phyloP scores from a whole-genome alignment of 768 basidiomycete species.

The Lactarius pseudohatsudake region DNA sequence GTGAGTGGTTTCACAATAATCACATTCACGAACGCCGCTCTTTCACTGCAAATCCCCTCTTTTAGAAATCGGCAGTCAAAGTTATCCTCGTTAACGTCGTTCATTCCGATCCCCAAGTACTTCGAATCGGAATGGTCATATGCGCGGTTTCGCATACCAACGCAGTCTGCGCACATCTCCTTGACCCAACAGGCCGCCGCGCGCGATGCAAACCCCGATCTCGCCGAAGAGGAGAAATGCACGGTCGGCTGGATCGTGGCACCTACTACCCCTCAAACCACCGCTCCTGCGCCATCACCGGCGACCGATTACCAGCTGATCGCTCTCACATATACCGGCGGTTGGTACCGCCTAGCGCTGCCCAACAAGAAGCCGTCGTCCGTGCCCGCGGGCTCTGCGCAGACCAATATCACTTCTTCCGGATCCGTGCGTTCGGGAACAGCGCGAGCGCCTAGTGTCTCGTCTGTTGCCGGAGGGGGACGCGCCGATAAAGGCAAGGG shows the following conservation, averaged over 20 bases:
- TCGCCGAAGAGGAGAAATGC: conserved; percentile 81
- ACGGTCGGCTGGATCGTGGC: conserved; percentile 82
- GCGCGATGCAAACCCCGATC: conserved; percentile 52
- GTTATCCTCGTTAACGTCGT: conserved; percentile 76
- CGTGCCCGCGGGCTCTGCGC: conserved; percentile 24
- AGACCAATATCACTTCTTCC: conserved; percentile 31
- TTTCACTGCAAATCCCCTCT: conserved; percentile 1
- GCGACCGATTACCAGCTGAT: conserved; percentile 69
- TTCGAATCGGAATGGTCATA: conserved; percentile 98
- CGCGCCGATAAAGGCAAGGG: conserved; percentile 63
- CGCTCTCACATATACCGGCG: conserved; percentile 85
- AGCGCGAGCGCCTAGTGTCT: conserved; percentile 53
- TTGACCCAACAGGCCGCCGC: conserved; percentile 62
- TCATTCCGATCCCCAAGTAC: conserved; percentile 82
- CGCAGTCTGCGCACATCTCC: conserved; percentile 80
- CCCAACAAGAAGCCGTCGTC: conserved; percentile 41
- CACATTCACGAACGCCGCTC: not conserved
- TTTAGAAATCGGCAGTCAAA: conserved; percentile 81
- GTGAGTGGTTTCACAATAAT: conserved; percentile 44
- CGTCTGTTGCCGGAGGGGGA: conserved; percentile 48
- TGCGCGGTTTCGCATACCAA: conserved; percentile 86
- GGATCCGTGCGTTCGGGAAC: conserved; percentile 49
- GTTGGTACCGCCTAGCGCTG: conserved; percentile 84
- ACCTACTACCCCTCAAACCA: conserved; percentile 39
- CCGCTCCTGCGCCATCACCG: conserved; percentile 29